These are phyloP conservation scores for Ceratocystis colombiana DNA, from an alignment of 2,329 filamentous ascomycete genomes.

Conservation along the genomic window DNA sequence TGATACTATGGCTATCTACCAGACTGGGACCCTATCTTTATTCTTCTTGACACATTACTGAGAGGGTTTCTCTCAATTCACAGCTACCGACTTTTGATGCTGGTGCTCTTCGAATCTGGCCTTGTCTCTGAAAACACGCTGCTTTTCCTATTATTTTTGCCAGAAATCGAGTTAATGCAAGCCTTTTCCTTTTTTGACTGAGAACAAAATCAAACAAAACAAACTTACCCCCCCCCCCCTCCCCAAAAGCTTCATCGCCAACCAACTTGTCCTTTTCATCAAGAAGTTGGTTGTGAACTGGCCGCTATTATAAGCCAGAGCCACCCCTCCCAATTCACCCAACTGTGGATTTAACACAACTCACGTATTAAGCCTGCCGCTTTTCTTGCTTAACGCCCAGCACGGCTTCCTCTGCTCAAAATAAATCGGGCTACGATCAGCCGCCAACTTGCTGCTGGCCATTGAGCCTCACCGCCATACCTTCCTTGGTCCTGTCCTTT, in stretches of 20 bases:
- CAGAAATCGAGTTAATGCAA: not conserved
- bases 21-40: not conserved
- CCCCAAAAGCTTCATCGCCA: not conserved
- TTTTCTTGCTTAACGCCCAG: not conserved
- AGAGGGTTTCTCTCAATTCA: not conserved
- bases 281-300: not conserved
- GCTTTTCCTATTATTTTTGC: not conserved
- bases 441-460: not conserved
- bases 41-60: not conserved
- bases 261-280: not conserved
- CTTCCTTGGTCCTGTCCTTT: not conserved
- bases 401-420: not conserved
- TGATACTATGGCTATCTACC: not conserved
- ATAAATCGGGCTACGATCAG: not conserved
- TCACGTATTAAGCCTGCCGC: not conserved
- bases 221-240: not conserved
- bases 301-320: not conserved
- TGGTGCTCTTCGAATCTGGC: not conserved
- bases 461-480: conserved; percentile 2
- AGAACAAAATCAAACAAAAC: not conserved
- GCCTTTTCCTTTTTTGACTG: not conserved
- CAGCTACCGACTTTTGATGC: not conserved
- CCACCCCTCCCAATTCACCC: not conserved
- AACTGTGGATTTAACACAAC: not conserved
- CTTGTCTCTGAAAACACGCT: not conserved